Evolutionary conservation across 2,329 filamentous ascomycete genomes (phyloP).

Genomic region (Zymoseptoria pseudotritici): DNA sequence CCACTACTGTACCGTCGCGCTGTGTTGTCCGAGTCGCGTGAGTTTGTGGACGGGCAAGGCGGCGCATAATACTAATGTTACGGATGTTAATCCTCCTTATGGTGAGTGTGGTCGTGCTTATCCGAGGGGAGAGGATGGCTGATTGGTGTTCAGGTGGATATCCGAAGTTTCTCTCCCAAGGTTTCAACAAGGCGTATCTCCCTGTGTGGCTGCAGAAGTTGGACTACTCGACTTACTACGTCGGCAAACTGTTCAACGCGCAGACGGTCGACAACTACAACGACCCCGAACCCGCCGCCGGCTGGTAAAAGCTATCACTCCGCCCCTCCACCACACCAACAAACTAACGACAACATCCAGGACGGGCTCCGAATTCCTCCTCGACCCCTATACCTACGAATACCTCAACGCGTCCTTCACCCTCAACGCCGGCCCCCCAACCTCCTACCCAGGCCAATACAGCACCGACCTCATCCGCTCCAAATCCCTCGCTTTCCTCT

Average conservation of each 20-base stretch:
- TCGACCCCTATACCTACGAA: conserved; percentile 59
- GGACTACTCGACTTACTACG: conserved; percentile 65
- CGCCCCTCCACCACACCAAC: too few species aligned
- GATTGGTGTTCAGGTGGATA: conserved; percentile 43
- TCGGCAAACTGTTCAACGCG: conserved; percentile 64
- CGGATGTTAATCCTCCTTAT: conserved; percentile 48
- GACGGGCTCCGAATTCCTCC: conserved; percentile 42
- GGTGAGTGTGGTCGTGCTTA: conserved; percentile 29
- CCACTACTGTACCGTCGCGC: conserved; percentile 59
- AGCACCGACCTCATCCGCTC: conserved; percentile 53
- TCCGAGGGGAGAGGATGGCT: background rate
- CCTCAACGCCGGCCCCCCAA: conserved; percentile 50
- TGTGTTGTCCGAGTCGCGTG: conserved; percentile 63
- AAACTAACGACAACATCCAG: too few species aligned
- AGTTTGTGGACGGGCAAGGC: conserved; percentile 58
- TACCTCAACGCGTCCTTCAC: conserved; percentile 61
- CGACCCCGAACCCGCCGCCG: conserved; percentile 44
- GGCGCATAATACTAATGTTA: conserved; percentile 66
- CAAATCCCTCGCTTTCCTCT: conserved; percentile 54
- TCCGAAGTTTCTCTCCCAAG: conserved; percentile 58
- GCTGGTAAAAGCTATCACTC: conserved; percentile 35
- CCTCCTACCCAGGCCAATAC: conserved; percentile 50
- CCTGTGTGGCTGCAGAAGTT: conserved; percentile 63
- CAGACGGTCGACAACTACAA: conserved; percentile 57
- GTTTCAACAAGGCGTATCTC: conserved; percentile 60